A percentile compares a stretch with the other conserved stretches of the same genome.
Conservation (phyloP, 352 stramenopile species). For the Phytophthora melonis region DNA sequence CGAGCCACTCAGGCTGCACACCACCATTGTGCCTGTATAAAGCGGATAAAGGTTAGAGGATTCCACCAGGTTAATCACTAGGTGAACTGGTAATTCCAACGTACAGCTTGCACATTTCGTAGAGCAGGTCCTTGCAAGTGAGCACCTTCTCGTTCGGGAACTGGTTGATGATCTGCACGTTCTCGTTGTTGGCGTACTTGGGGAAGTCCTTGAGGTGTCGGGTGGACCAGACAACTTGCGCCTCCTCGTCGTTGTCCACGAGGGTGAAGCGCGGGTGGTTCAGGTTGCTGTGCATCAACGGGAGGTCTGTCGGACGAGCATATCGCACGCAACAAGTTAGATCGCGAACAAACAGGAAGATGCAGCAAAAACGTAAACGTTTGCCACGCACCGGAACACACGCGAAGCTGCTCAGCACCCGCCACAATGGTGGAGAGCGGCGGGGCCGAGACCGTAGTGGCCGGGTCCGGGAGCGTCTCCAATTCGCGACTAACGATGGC, state of each 20-base stretch:
- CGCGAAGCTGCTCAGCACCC: slow-evolving; percentile 33
- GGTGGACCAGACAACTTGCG: slow-evolving; percentile 61
- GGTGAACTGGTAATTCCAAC: slow-evolving; percentile 6
- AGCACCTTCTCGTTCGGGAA: slow-evolving; percentile 73
- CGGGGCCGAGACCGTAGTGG: slow-evolving; percentile 32
- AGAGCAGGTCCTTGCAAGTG: slow-evolving; percentile 68
- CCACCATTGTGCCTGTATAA: slow-evolving; percentile 49
- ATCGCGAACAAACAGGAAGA: not conserved
- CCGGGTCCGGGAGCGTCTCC: slow-evolving; percentile 44
- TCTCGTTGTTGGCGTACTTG: slow-evolving; percentile 50
- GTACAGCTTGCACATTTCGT: slow-evolving; percentile 70
- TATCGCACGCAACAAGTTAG: not conserved
- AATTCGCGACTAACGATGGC: slow-evolving; percentile 50
- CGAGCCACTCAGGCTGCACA: slow-evolving; percentile 51
- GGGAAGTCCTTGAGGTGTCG: slow-evolving; percentile 66
- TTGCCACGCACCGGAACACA: slow-evolving; percentile 42
- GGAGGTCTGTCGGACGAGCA: slow-evolving; percentile 34
- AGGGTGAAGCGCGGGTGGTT: slow-evolving; percentile 51
- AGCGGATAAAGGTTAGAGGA: slow-evolving; percentile 4
- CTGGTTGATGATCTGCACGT: slow-evolving; percentile 66
- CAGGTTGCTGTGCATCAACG: slow-evolving; percentile 51
- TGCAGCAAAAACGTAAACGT: not conserved
- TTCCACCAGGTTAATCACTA: not conserved
- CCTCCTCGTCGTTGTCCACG: slow-evolving; percentile 53
- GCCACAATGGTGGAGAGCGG: slow-evolving; percentile 40